Evolutionary conservation across 75 land plant species (phyloP).

Genomic region (Sequoiadendron giganteum): DNA sequence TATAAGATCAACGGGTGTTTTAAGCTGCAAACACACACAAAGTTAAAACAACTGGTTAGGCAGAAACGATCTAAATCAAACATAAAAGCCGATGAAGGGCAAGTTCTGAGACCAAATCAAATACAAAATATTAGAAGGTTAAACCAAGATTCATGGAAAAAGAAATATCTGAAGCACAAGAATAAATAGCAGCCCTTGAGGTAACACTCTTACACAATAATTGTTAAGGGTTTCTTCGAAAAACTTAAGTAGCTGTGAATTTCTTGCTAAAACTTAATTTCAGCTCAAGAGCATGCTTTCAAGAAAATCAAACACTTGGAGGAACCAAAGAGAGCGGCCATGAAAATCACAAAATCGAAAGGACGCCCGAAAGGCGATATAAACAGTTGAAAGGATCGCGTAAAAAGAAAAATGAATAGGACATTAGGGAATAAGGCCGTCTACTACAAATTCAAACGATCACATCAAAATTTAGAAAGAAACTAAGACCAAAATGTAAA

Average conservation of each 20-base stretch:
- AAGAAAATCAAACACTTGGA: not conserved
- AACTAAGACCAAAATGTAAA: not conserved
- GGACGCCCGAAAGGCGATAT: not conserved
- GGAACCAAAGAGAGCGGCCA: not conserved
- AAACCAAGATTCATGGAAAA: not conserved
- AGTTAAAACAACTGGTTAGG: not conserved
- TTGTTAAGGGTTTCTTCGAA: not conserved
- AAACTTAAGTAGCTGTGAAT: not conserved
- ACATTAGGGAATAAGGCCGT: not conserved
- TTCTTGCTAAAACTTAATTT: not conserved
- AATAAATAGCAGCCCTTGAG: not conserved
- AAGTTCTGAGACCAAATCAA: not conserved
- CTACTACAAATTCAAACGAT: not conserved
- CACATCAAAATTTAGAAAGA: not conserved
- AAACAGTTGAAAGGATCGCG: not conserved
- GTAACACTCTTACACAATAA: not conserved
- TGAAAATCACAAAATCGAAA: not conserved
- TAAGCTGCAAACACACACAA: not conserved
- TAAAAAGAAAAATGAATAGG: not conserved
- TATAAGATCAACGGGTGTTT: not conserved
- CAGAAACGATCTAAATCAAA: not conserved
- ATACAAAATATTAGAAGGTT: not conserved
- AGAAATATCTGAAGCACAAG: not conserved
- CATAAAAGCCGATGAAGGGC: not conserved
- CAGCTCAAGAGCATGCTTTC: not conserved